Conservation (phyloP, 1,284 basidiomycete species). For the Heterobasidion annosum region DNA sequence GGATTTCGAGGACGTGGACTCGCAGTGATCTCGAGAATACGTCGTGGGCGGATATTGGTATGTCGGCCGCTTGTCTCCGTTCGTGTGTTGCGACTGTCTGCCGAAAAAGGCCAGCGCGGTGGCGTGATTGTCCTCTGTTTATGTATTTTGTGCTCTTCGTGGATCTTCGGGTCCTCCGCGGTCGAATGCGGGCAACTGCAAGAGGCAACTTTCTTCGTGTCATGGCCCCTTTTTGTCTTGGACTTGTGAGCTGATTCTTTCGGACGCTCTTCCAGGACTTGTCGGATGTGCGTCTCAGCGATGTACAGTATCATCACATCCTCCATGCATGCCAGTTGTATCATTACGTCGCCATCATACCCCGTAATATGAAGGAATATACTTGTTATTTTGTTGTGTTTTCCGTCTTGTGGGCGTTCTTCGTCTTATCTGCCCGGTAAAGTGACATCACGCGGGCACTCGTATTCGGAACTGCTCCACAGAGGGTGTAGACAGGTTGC, state of each 20-base stretch:
- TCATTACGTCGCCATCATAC: constrained; percentile 7
- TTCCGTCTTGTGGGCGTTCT: not conserved
- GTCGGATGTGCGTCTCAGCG: not conserved
- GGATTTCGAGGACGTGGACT: not conserved
- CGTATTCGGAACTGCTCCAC: too few relatives aligned
- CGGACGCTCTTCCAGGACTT: not conserved
- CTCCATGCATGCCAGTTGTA: constrained; percentile 8
- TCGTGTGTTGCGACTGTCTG: not conserved
- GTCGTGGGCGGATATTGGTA: not conserved
- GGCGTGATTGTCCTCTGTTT: not conserved
- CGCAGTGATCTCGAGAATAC: not conserved
- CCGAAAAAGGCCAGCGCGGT: not conserved
- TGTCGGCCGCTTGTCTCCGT: not conserved
- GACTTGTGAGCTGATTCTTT: not conserved
- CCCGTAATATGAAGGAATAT: constrained; percentile 5
- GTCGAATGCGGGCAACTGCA: not conserved
- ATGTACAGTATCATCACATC: constrained; percentile 5
- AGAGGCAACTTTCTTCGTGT: not conserved
- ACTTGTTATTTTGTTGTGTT: not conserved
- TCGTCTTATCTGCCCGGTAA: not conserved
- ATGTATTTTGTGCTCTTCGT: not conserved
- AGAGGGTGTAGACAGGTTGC: too few relatives aligned
- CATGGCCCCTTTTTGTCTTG: not conserved
- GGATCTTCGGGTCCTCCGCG: not conserved
- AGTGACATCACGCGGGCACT: not conserved